Conservation (phyloP, 208 protist genomes). For the Wallacemonas collosoma region DNA sequence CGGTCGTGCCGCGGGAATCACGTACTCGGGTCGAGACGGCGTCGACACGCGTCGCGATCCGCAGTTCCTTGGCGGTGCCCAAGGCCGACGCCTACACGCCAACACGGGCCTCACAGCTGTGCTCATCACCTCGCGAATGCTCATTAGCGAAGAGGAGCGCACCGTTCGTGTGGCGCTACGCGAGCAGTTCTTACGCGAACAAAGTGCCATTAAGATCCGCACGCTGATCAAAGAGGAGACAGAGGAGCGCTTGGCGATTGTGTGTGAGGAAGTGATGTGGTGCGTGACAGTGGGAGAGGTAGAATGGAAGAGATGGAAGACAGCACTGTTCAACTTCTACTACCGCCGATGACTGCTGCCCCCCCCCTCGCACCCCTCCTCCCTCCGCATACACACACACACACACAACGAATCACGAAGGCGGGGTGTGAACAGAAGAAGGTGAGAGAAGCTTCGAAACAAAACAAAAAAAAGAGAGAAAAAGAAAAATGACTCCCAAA, state of each 20-base stretch:
- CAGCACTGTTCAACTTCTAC: constrained; percentile 20
- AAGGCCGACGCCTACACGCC: not conserved
- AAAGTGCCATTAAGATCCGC: constrained; percentile 16
- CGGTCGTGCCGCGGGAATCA: not conserved
- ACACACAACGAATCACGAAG: not conserved
- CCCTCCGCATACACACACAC: not conserved
- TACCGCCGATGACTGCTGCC: not conserved
- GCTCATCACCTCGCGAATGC: constrained; percentile 21
- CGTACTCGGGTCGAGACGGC: not conserved
- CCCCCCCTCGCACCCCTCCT: not conserved
- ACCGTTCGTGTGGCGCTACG: constrained; percentile 20
- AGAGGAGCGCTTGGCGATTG: constrained; percentile 27
- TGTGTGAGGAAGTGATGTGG: constrained; percentile 49
- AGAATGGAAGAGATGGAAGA: constrained; percentile 19
- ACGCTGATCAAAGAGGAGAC: constrained; percentile 33
- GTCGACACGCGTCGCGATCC: not conserved
- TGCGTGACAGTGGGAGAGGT: constrained; percentile 27
- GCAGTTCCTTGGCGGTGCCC: not conserved
- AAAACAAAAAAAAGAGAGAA: constrained; percentile 7
- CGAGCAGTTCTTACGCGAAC: constrained; percentile 15
- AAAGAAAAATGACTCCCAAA: not conserved
- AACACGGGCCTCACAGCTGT: constrained; percentile 25
- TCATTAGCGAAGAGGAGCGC: constrained; percentile 23
- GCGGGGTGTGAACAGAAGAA: too few relatives aligned
- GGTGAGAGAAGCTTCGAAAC: too few relatives aligned